Evolutionary conservation across 1,139 yeast genomes (phyloP).

Genomic region (Protomyces arabidopsidicola): DNA sequence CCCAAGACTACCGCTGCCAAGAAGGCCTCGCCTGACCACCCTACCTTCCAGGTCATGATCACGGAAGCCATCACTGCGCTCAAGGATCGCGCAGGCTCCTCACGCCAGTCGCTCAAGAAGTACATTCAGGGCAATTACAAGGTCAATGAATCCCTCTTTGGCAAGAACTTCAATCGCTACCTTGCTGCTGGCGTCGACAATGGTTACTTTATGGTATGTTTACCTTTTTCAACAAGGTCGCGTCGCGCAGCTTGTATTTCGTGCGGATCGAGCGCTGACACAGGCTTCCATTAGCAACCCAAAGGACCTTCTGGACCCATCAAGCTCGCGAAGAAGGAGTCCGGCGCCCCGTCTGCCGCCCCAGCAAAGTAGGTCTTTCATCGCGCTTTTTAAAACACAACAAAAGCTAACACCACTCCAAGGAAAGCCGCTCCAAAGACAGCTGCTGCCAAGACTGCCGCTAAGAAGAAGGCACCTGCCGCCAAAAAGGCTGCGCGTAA

Average conservation of each 20-base stretch:
- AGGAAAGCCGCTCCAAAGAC: slow-evolving; percentile 37
- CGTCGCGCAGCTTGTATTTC: neutral
- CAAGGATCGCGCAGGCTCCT: slow-evolving; percentile 33
- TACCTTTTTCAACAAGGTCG: neutral
- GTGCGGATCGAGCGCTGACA: slow-evolving; percentile 52
- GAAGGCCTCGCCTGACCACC: slow-evolving; percentile 17
- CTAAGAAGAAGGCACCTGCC: slow-evolving; percentile 35
- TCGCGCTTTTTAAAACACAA: slow-evolving; percentile 3
- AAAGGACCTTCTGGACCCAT: slow-evolving; percentile 58
- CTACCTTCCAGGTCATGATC: slow-evolving; percentile 24
- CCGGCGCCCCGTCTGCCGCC: slow-evolving; percentile 37
- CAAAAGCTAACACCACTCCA: slow-evolving; percentile 31
- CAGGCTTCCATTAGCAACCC: slow-evolving; percentile 4
- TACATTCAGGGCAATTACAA: slow-evolving; percentile 61
- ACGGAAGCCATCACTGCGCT: slow-evolving; percentile 24
- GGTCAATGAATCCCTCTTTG: slow-evolving; percentile 60
- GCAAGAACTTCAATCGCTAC: slow-evolving; percentile 70
- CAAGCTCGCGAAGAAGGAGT: slow-evolving; percentile 51
- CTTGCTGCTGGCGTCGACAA: slow-evolving; percentile 73
- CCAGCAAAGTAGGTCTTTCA: slow-evolving; percentile 12
- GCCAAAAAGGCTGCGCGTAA: slow-evolving; percentile 34
- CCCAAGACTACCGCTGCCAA: slow-evolving; percentile 18
- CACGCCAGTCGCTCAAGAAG: slow-evolving; percentile 73
- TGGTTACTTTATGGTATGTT: slow-evolving; percentile 74
- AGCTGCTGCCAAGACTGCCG: slow-evolving; percentile 36